Conservation (phyloP, 495 filamentous ascomycete species). For the Amorphotheca resinae region DNA sequence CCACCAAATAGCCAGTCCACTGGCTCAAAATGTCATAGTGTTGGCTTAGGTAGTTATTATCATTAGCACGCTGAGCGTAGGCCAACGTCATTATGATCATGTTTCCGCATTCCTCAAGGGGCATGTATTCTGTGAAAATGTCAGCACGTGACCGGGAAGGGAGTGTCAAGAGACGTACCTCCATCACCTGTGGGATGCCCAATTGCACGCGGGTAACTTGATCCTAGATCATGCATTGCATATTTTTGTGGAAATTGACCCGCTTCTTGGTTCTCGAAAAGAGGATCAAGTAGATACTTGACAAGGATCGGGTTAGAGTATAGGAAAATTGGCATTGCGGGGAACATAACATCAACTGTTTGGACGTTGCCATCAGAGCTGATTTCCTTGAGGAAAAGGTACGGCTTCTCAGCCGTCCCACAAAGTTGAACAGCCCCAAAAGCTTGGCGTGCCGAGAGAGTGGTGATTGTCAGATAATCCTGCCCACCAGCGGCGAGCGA, state of each 20-base stretch:
- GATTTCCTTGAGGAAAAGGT: conserved; percentile 91
- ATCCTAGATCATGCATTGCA: conserved; percentile 84
- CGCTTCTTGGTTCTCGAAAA: conserved; percentile 82
- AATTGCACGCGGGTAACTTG: conserved; percentile 77
- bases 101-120: conserved; percentile 89
- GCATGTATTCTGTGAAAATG: conserved; percentile 97
- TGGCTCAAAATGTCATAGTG: conserved; percentile 70
- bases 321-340: conserved; percentile 75
- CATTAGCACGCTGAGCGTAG: conserved; percentile 34
- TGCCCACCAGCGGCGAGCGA: conserved; percentile 50
- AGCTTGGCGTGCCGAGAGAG: conserved; percentile 73
- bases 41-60: conserved; percentile 28
- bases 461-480: conserved; percentile 73
- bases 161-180: conserved; percentile 30
- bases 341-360: conserved; percentile 95
- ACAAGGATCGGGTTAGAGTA: conserved; percentile 77
- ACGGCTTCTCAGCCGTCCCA: conserved; percentile 61
- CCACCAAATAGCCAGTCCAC: conserved; percentile 78
- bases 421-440: conserved; percentile 78
- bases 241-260: conserved; percentile 82
- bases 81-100: conserved; percentile 86
- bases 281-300: conserved; percentile 75
- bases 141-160: background rate
- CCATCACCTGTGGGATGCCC: conserved; percentile 58
- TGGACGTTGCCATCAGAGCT: conserved; percentile 87